Evolutionary conservation across 768 basidiomycete genomes (phyloP), one percentile per base, ranked within the genome.

Genomic region (Termitomyces sp.): DNA sequence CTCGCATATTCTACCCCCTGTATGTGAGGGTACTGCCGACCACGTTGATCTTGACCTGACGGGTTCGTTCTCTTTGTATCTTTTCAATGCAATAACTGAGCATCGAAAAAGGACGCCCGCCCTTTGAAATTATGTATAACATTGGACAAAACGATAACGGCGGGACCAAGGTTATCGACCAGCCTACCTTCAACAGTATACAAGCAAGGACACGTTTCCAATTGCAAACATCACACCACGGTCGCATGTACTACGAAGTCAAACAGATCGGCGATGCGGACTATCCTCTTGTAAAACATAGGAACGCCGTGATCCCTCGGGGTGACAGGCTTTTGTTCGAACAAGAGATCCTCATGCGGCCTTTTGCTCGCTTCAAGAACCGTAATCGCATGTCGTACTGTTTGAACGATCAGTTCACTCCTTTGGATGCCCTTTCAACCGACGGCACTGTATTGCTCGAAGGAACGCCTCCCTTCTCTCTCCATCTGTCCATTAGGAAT

Each of bases 61-160:
- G 53, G 92, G 92, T 88, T 54, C 35, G 76, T 65, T 19, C 23
- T 17, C 45, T 16, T 44, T 48, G 3, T 35, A 27, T 25, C 5
- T 21, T 7, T 25, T 17, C 21, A 25, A 38, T 38, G 9, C 6
- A 38, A 27, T 40, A 0, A 45, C 31, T 44, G 34, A 35, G 7
- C 25, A 45, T 11, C 16, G 37, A 31, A n/a, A 27, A 63, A 90
- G 95, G 95, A 50, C 85, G 86, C 21, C 86, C 92, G n/a, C 95
- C 95, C 0, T 98, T 95, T 82, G 88, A 96, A 68, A 86, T 96
- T 60, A 87, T 83, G 81, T 97, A 95, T 71, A 90, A 92, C 62
- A 83, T 93, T 53, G 91, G 88, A 1, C 81, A 83, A 67, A 80
- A 86, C 53, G 88, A 87, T 9, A 74, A 76, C 17, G 89, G 90